These are phyloP conservation scores for Saccharomycopsis babjevae DNA, from an alignment of 805 yeast species.

Conservation along the genomic window DNA sequence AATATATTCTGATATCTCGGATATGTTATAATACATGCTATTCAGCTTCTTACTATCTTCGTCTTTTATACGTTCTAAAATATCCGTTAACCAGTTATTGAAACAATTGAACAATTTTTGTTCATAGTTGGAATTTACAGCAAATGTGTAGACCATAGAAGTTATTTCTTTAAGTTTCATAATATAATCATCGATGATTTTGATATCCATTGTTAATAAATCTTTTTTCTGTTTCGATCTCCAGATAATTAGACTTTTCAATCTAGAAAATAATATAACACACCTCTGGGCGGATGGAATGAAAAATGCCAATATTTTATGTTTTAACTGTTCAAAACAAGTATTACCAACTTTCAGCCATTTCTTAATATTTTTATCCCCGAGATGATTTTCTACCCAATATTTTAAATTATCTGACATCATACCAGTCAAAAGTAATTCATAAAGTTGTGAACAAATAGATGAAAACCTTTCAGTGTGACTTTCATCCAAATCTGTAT, in stretches of 20 bases:
- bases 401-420: constrained; percentile 39
- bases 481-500: constrained; percentile 23
- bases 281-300: constrained; percentile 49
- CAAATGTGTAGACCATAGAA: constrained; percentile 27
- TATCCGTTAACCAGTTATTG: constrained; percentile 32
- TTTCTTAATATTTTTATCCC: constrained; percentile 52
- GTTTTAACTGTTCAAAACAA: constrained; percentile 40
- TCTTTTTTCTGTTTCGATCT: constrained; percentile 11
- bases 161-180: constrained; percentile 21
- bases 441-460: constrained; percentile 34
- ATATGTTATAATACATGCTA: constrained; percentile 16
- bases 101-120: constrained; percentile 36
- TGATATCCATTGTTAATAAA: background rate
- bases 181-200: constrained; percentile 7
- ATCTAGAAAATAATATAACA: constrained; percentile 34
- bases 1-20: constrained; percentile 24
- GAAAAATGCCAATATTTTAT: constrained; percentile 37
- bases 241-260: constrained; percentile 35
- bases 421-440: constrained; percentile 41
- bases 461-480: constrained; percentile 21
- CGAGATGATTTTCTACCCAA: constrained; percentile 56
- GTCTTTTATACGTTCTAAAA: constrained; percentile 21
- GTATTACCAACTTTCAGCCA: constrained; percentile 42
- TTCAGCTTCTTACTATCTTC: constrained; percentile 21
- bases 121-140: constrained; percentile 36